These are phyloP conservation scores for Erodium chrysanthum DNA, from an alignment of 441 rosid genomes.

Conservation along the genomic window DNA sequence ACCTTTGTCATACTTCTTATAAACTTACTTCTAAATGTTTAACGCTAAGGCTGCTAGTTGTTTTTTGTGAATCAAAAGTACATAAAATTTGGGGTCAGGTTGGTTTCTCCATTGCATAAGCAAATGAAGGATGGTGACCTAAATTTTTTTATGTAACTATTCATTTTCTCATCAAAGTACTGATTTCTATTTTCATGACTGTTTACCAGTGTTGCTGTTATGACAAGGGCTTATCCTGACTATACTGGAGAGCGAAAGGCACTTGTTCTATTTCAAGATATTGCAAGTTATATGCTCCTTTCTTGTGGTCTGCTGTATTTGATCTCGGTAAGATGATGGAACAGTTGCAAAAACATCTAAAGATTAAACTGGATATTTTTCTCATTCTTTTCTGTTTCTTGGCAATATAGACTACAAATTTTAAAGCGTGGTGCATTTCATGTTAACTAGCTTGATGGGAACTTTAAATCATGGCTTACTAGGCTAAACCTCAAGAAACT, in stretches of 20 bases:
- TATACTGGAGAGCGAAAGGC: not conserved
- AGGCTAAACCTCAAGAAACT: not conserved
- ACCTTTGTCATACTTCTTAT: not conserved
- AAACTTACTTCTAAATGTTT: not conserved
- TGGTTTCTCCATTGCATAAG: not conserved
- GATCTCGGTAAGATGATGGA: not conserved
- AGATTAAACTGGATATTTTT: too few relatives aligned
- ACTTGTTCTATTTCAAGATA: not conserved
- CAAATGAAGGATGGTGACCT: not conserved
- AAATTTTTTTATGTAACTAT: too few relatives aligned
- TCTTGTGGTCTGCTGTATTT: slow-evolving; percentile 3
- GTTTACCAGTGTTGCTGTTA: not conserved
- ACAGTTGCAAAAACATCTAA: not conserved
- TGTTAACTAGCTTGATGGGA: too few relatives aligned
- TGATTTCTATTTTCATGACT: not conserved
- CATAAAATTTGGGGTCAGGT: not conserved
- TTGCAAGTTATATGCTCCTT: slow-evolving; percentile 4
- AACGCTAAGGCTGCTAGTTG: not conserved
- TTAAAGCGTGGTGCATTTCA: too few relatives aligned
- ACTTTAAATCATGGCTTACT: too few relatives aligned
- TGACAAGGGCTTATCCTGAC: slow-evolving; percentile 5
- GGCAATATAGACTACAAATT: too few relatives aligned
- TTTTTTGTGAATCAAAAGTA: not conserved
- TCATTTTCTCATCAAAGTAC: not conserved
- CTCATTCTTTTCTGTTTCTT: too few relatives aligned